phyloP scores from a whole-genome alignment of 2,329 filamentous ascomycete genomes.

The Pestalotiopsis sp. region DNA sequence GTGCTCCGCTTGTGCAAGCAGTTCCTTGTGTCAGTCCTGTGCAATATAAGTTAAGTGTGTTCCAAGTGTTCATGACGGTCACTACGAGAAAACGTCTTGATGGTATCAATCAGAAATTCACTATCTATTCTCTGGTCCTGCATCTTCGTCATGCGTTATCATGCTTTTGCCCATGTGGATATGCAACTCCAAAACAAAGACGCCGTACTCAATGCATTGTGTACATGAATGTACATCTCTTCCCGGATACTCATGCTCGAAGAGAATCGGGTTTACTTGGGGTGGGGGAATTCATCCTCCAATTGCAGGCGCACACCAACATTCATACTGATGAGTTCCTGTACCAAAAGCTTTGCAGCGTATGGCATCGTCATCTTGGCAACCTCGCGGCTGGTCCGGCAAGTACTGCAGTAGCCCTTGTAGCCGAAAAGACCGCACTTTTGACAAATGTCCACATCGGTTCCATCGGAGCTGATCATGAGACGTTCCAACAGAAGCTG shows the following conservation, averaged over 20 bases:
- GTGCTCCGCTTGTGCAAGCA: too few relatives aligned
- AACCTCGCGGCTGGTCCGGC: slow-evolving; percentile 81
- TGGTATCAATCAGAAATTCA: neutral
- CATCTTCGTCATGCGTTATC: neutral
- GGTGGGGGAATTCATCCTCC: slow-evolving; percentile 88
- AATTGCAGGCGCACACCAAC: slow-evolving; percentile 90
- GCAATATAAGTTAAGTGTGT: too few relatives aligned
- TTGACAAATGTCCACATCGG: slow-evolving; percentile 92
- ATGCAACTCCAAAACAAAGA: slow-evolving; percentile 19
- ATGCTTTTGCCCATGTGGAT: slow-evolving; percentile 17
- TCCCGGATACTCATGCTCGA: neutral
- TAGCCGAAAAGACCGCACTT: slow-evolving; percentile 94
- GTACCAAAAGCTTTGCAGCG: slow-evolving; percentile 92
- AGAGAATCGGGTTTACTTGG: slow-evolving; percentile 27
- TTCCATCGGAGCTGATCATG: slow-evolving; percentile 92
- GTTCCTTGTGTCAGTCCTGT: too few relatives aligned
- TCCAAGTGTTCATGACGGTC: neutral
- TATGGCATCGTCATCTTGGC: slow-evolving; percentile 97
- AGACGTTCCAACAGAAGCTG: slow-evolving; percentile 90
- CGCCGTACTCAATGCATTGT: slow-evolving; percentile 19
- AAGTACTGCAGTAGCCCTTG: slow-evolving; percentile 91
- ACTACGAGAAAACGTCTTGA: neutral
- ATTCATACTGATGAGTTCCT: slow-evolving; percentile 98
- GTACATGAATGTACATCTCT: slow-evolving; percentile 6
- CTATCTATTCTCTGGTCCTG: neutral